Evolutionary conservation across 495 filamentous ascomycete genomes (phyloP).

Genomic region (Friedmanniomyces endolithicus): DNA sequence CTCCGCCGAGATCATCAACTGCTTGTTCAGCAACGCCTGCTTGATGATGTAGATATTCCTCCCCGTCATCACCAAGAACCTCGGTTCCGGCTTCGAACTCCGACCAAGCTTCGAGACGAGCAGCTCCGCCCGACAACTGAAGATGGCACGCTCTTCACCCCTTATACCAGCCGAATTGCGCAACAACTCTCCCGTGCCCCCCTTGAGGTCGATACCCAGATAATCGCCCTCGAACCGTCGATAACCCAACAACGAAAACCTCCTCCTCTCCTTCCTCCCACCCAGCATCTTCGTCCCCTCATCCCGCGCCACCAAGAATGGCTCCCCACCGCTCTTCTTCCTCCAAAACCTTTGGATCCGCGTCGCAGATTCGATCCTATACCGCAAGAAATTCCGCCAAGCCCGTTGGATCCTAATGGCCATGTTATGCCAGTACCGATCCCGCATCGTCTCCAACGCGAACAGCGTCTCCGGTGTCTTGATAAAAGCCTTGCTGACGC

Average conservation of each 20-base stretch:
- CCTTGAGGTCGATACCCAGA: slow-evolving; percentile 67
- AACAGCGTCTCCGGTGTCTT: slow-evolving; percentile 98
- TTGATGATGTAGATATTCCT: slow-evolving; percentile 77
- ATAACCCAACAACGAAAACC: slow-evolving; percentile 82
- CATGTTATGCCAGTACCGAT: slow-evolving; percentile 99
- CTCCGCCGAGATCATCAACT: slow-evolving; percentile 68
- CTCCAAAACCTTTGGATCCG: slow-evolving; percentile 94
- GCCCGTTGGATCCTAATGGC: slow-evolving; percentile 92
- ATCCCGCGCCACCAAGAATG: slow-evolving; percentile 77
- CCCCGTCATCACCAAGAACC: slow-evolving; percentile 74
- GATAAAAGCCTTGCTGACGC: slow-evolving; percentile 94
- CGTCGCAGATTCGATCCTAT: slow-evolving; percentile 81
- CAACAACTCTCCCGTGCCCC: slow-evolving; percentile 72
- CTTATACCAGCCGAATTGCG: slow-evolving; percentile 54
- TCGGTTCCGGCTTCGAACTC: slow-evolving; percentile 81
- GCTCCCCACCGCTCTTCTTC: slow-evolving; percentile 72
- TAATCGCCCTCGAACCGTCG: slow-evolving; percentile 94
- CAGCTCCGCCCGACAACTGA: slow-evolving; percentile 81
- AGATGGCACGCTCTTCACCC: slow-evolving; percentile 59
- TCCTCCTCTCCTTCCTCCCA: slow-evolving; percentile 76
- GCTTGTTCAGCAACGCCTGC: slow-evolving; percentile 69
- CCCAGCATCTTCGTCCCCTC: slow-evolving; percentile 75
- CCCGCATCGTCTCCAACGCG: slow-evolving; percentile 92
- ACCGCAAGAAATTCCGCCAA: slow-evolving; percentile 90
- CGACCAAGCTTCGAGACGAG: slow-evolving; percentile 89